These are phyloP conservation scores for Candida sp. DNA, from an alignment of 1,139 yeast genomes.

Conservation along the genomic window DNA sequence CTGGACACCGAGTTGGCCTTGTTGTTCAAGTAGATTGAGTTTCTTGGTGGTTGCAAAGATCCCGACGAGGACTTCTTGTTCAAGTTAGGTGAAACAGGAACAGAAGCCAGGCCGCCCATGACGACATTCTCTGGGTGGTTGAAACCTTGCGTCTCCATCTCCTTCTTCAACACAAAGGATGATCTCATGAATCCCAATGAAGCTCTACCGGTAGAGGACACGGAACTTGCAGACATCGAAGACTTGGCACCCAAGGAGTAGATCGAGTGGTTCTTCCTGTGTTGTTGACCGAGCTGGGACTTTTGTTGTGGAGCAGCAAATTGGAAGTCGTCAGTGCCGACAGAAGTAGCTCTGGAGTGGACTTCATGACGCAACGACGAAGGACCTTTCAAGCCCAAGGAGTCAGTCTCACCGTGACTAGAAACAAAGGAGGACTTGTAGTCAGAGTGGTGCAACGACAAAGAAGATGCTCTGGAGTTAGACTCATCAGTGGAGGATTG, in stretches of 20 bases:
- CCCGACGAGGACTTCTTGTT: conserved; percentile 2
- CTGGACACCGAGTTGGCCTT: conserved; percentile 8
- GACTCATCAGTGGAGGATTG: conserved; percentile 5
- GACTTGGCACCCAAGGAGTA: conserved; percentile 13
- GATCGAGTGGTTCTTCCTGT: conserved; percentile 8
- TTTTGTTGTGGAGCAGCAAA: conserved; percentile 8
- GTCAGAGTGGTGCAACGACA: conserved; percentile 47
- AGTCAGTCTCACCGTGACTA: conserved; percentile 16
- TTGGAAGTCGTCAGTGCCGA: conserved; percentile 12
- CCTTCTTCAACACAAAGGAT: conserved; percentile 41
- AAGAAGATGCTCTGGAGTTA: conserved; percentile 37
- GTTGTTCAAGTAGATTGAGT: conserved; percentile 4
- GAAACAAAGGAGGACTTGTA: conserved; percentile 31
- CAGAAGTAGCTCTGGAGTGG: conserved; percentile 11
- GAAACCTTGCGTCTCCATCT: conserved; percentile 29
- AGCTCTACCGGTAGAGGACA: conserved; percentile 24
- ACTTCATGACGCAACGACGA: conserved; percentile 8
- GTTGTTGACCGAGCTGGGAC: conserved; percentile 2
- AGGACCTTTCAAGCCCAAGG: conserved; percentile 4
- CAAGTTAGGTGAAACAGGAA: conserved; percentile 10
- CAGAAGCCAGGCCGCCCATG: conserved; percentile 12
- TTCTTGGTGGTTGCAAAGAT: conserved; percentile 3
- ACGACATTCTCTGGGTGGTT: conserved; percentile 37
- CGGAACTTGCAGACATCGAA: conserved; percentile 18
- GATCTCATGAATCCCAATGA: conserved; percentile 47